Percentiles rank a stretch among this genome's conserved stretches.
These are phyloP conservation scores for Pugionium cornutum DNA, from an alignment of 345 rosid genomes.

Conservation along the genomic window DNA sequence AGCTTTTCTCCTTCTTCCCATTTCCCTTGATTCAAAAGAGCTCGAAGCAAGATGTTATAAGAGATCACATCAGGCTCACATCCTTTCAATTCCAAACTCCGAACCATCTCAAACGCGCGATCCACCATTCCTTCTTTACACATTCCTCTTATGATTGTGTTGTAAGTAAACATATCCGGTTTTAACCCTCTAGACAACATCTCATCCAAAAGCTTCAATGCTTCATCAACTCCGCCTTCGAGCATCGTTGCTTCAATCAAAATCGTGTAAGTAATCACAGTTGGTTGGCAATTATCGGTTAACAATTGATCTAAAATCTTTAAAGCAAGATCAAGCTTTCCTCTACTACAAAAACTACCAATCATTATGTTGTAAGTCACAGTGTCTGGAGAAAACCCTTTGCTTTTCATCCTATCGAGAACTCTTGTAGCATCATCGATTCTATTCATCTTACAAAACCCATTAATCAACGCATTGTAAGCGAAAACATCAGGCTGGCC, in stretches of 20 bases:
- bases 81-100: slow-evolving; percentile 51
- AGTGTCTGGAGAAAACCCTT: slow-evolving; percentile 68
- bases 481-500: slow-evolving; percentile 79
- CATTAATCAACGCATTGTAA: slow-evolving; percentile 79
- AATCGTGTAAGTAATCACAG: slow-evolving; percentile 80
- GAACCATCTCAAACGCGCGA: slow-evolving; percentile 57
- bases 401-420: slow-evolving; percentile 67
- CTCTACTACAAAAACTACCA: slow-evolving; percentile 68
- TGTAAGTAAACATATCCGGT: slow-evolving; percentile 70
- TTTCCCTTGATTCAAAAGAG: slow-evolving; percentile 61
- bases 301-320: slow-evolving; percentile 61
- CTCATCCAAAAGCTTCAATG: slow-evolving; percentile 78
- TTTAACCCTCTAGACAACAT: slow-evolving; percentile 65
- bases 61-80: slow-evolving; percentile 70
- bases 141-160: slow-evolving; percentile 72
- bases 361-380: slow-evolving; percentile 84
- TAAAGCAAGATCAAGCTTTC: slow-evolving; percentile 64
- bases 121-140: slow-evolving; percentile 68
- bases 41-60: slow-evolving; percentile 64
- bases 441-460: slow-evolving; percentile 73
- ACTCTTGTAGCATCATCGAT: slow-evolving; percentile 60
- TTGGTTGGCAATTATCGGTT: slow-evolving; percentile 62
- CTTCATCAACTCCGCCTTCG: slow-evolving; percentile 59
- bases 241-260: slow-evolving; percentile 72
- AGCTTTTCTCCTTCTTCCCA: slow-evolving; percentile 73